Percentiles rank a stretch among this genome's conserved stretches.
Evolutionary conservation across 441 rosid genomes (phyloP).

Genomic region (Daphne laureola): DNA sequence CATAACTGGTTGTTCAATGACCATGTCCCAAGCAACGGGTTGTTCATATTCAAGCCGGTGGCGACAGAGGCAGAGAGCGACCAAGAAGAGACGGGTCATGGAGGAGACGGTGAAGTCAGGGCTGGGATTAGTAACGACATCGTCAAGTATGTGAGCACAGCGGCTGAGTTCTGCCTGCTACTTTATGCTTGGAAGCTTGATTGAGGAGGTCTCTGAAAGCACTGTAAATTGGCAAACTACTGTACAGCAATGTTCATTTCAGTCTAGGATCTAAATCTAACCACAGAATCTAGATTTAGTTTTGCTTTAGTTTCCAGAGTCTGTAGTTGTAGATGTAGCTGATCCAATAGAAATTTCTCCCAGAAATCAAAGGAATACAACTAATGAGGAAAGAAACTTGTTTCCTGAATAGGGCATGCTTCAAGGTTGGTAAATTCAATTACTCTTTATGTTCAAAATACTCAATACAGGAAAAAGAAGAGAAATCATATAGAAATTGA

Average conservation of each 20-base stretch:
- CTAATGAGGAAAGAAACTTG: neutral
- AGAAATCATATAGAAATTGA: too few species aligned
- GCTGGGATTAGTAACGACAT: conserved; percentile 34
- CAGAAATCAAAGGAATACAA: neutral
- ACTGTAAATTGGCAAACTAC: conserved; percentile 3
- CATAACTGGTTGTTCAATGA: conserved; percentile 57
- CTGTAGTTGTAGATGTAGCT: neutral
- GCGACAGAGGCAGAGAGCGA: conserved; percentile 35
- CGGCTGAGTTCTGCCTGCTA: conserved; percentile 49
- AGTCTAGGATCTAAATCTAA: neutral
- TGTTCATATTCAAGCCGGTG: conserved; percentile 60
- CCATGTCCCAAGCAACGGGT: conserved; percentile 49
- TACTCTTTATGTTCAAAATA: conserved; percentile 31
- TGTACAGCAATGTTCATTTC: neutral
- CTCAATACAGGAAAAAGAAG: conserved; percentile 16
- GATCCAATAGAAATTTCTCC: neutral
- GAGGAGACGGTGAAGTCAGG: conserved; percentile 39
- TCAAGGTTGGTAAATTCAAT: conserved; percentile 16
- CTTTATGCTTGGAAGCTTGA: conserved; percentile 66
- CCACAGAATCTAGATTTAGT: neutral
- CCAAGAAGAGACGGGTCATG: conserved; percentile 25
- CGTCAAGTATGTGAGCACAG: conserved; percentile 16
- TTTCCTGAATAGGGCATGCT: too few species aligned
- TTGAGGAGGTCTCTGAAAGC: neutral
- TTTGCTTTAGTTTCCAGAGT: too few species aligned